phyloP scores from a whole-genome alignment of 306 rosid species.

The Cicer cuneatum region DNA sequence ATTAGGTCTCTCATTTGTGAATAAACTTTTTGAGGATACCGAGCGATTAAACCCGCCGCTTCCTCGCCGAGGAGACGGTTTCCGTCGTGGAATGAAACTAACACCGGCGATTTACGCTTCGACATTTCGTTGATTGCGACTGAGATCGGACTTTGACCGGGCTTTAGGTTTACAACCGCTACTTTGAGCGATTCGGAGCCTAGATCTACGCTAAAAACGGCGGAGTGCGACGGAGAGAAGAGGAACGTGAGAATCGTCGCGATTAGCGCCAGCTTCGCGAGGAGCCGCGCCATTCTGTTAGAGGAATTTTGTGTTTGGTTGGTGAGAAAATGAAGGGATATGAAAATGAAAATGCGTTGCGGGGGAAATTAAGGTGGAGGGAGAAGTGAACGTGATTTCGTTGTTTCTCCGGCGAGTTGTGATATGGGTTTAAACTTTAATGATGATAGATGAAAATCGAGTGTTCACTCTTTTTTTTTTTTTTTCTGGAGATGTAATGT shows the following conservation, averaged over 20 bases:
- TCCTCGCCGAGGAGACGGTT: constrained; percentile 86
- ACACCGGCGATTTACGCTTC: constrained; percentile 84
- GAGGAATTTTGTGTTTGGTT: constrained; percentile 26
- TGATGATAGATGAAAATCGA: background rate
- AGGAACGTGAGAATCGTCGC: constrained; percentile 49
- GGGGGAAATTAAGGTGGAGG: background rate
- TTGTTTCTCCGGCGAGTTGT: constrained; percentile 29
- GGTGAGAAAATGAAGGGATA: constrained; percentile 1
- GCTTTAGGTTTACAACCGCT: constrained; percentile 92
- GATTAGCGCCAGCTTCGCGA: constrained; percentile 56
- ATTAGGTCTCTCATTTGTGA: constrained; percentile 82
- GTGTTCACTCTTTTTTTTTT: background rate
- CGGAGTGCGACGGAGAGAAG: constrained; percentile 74
- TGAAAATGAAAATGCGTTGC: background rate
- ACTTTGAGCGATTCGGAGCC: constrained; percentile 93
- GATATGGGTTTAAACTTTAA: constrained; percentile 24
- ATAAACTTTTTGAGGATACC: constrained; percentile 85
- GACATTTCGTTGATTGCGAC: constrained; percentile 97
- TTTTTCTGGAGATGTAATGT: constrained; percentile 22
- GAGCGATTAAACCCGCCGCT: constrained; percentile 87
- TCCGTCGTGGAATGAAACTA: constrained; percentile 83
- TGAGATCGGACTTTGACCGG: constrained; percentile 91
- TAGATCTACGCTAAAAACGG: constrained; percentile 94
- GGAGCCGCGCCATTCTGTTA: constrained; percentile 63
- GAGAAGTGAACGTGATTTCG: background rate